Conservation (phyloP, 2,329 filamentous ascomycete species). For the Calonectria pteridis region DNA sequence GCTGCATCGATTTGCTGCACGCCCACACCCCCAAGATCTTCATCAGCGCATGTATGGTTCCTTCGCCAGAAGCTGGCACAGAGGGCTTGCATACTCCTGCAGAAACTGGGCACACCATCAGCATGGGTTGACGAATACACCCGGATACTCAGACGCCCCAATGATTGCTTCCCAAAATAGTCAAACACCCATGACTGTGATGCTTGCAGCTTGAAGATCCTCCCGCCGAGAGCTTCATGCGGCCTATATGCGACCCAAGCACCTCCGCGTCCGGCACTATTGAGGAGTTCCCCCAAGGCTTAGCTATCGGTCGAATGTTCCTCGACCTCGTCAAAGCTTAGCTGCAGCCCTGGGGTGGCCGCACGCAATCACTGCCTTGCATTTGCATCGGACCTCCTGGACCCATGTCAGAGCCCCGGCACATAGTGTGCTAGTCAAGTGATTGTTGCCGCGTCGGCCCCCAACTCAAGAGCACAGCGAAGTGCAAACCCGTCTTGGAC, state of each 20-base stretch:
- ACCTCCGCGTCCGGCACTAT: slow-evolving; percentile 26
- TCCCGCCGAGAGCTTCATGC: slow-evolving; percentile 42
- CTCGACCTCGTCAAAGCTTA: slow-evolving; percentile 18
- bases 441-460: slow-evolving; percentile 40
- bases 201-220: slow-evolving; percentile 37
- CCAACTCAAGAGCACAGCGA: slow-evolving; percentile 35
- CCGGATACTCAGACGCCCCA: not conserved
- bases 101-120: not conserved
- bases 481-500: slow-evolving; percentile 32
- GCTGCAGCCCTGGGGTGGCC: slow-evolving; percentile 31
- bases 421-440: slow-evolving; percentile 48
- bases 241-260: slow-evolving; percentile 38
- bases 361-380: slow-evolving; percentile 33
- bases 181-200: not conserved
- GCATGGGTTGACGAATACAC: slow-evolving; percentile 4
- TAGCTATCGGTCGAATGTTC: slow-evolving; percentile 13
- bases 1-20: slow-evolving; percentile 4
- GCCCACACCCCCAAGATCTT: slow-evolving; percentile 8
- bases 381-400: slow-evolving; percentile 25
- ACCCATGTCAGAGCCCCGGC: slow-evolving; percentile 39
- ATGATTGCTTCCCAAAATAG: not conserved
- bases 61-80: not conserved
- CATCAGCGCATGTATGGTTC: not conserved
- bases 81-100: slow-evolving; percentile 10
- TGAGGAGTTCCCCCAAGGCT: slow-evolving; percentile 11